phyloP scores from a whole-genome alignment of 768 basidiomycete genomes.

The Mycena galopus region DNA sequence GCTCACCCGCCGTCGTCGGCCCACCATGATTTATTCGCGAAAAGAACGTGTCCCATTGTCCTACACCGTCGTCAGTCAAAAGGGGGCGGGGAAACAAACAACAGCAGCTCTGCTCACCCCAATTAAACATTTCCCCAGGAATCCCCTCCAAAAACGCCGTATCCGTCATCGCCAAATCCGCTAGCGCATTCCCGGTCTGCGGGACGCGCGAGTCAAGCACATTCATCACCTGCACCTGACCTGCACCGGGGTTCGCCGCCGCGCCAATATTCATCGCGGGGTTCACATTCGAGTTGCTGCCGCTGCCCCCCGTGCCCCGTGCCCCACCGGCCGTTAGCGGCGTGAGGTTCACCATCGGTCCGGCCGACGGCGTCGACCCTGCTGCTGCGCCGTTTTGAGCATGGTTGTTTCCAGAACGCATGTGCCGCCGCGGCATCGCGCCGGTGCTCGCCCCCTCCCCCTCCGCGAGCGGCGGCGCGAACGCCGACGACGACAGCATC shows the following conservation, averaged over 20 bases:
- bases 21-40: conserved; percentile 60
- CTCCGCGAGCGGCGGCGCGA: conserved; percentile 30
- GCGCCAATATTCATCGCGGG: conserved; percentile 70
- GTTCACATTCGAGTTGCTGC: conserved; percentile 73
- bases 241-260: conserved; percentile 49
- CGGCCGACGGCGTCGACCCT: conserved; percentile 38
- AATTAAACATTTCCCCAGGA: conserved; percentile 89
- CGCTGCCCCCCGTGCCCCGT: conserved; percentile 42
- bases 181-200: conserved; percentile 65
- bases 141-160: conserved; percentile 81
- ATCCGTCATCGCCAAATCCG: conserved; percentile 77
- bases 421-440: conserved; percentile 25
- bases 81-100: conserved; percentile 12
- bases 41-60: conserved; percentile 89
- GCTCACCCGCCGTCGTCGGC: background rate
- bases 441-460: background rate
- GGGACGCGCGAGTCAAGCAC: conserved; percentile 66
- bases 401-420: conserved; percentile 44
- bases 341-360: conserved; percentile 69
- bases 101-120: conserved; percentile 64
- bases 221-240: conserved; percentile 83
- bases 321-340: conserved; percentile 54
- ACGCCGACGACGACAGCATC: conserved; percentile 28
- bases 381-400: conserved; percentile 33
- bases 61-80: conserved; percentile 51